Evolutionary conservation across 2,329 filamentous ascomycete genomes (phyloP).

Genomic region (Shiraia sp.): DNA sequence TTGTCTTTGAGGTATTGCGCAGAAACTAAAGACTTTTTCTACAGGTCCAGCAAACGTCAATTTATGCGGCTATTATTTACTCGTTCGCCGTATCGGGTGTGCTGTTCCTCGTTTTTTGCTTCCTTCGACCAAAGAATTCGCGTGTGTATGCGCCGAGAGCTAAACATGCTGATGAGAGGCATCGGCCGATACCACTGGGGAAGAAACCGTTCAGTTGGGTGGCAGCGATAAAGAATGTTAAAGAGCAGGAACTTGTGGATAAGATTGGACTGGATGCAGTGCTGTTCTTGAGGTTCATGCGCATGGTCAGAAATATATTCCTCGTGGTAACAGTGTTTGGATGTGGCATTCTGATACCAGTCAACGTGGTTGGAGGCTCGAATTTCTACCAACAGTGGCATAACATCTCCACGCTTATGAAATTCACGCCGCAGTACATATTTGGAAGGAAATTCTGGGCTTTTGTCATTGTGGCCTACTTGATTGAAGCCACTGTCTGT

Average conservation of each 20-base stretch:
- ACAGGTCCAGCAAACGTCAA: conserved; percentile 64
- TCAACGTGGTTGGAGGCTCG: conserved; percentile 63
- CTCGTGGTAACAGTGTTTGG: conserved; percentile 72
- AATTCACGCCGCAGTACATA: conserved; percentile 63
- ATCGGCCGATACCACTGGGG: conserved; percentile 81
- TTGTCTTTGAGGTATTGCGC: neutral
- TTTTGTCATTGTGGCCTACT: conserved; percentile 61
- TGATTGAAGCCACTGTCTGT: conserved; percentile 72
- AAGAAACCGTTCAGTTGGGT: conserved; percentile 90
- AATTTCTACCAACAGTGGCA: conserved; percentile 33
- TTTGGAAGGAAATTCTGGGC: conserved; percentile 58
- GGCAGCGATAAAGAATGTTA: conserved; percentile 72
- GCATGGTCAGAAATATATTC: conserved; percentile 92
- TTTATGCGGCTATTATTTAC: conserved; percentile 78
- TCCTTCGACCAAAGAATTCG: conserved; percentile 86
- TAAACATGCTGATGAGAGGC: conserved; percentile 88
- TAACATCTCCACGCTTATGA: conserved; percentile 42
- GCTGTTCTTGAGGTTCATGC: conserved; percentile 81
- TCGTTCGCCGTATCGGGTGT: conserved; percentile 75
- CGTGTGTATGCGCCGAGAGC: conserved; percentile 92
- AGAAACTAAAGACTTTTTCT: neutral
- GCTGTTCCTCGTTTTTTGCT: conserved; percentile 80
- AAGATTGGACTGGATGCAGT: conserved; percentile 89
- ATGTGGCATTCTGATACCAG: conserved; percentile 76
- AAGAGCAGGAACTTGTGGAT: conserved; percentile 76